Base-by-base conservation (phyloP, 2,329 filamentous ascomycete species). In the Exophiala xenobiotica region DNA sequence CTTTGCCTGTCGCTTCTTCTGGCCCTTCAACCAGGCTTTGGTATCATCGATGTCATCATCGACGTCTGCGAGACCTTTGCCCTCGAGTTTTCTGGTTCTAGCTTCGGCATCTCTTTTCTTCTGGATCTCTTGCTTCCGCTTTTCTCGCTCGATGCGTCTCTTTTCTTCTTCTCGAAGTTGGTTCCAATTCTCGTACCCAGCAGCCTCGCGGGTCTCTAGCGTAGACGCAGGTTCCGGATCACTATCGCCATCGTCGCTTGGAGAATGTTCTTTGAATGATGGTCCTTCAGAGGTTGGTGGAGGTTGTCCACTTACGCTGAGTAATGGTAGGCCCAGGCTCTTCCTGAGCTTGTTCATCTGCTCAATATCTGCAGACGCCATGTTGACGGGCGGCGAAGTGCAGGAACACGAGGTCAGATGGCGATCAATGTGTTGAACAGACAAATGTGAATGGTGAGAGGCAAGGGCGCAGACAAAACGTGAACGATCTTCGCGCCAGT, bases 1-100 rank as follows among this genome's bases (percentile, higher is more conserved):
- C 71, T 91, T 88, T 78, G 90, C 95, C 69, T 95, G 90, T 45
- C 91, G 80, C 75, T 95, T 97, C 78, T 95, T 97, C 68, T 92
- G 86, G 53, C 86, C 86, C 61, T 87, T 82, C 54, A 99, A 70
- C 93, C 93, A 99, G 1, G 87, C 78, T 67, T 88, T 88, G 11
- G 92, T 88, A 67, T 95, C 89, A 7, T 77, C 81, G 2, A 80
- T 83, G 4, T 76, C 81, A 2, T 81, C 83, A 38, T 85, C 85
- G 0, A 74, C 76, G 27, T 97, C 93, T 41, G 88, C 93, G 2
- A 99, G 74, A 0, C 91, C 87, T 66, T 87, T 85, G 52, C 93
- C 93, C 65, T 93, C 83, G 8, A 99, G 74, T 56, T 86, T 81
- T 11, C 84, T 78, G 64, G 85, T 81, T 47, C 89, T 83, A 69